A percentile compares a stretch with the other conserved stretches of the same genome.
Conservation (phyloP, 345 rosid genomes). For the Eucalyptus coolabah region DNA sequence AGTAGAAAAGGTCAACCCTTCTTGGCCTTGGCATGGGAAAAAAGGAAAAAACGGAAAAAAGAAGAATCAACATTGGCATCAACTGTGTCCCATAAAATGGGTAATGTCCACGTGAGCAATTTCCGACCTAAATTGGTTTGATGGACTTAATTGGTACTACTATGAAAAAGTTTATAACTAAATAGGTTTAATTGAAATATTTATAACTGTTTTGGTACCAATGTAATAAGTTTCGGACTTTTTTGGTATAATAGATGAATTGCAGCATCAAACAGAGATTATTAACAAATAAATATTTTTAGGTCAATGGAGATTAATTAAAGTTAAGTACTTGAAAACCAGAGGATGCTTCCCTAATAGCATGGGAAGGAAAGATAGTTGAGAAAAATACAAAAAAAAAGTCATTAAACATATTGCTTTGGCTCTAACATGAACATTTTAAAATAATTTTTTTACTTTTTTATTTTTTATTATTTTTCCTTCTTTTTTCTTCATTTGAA, state of each 20-base stretch:
- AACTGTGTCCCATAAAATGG: not conserved
- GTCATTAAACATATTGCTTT: too few species aligned
- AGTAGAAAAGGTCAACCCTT: too few species aligned
- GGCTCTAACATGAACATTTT: too few species aligned
- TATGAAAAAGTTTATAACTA: too few species aligned
- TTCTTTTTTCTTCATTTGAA: too few species aligned
- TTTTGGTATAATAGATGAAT: not conserved
- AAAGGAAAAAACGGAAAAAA: too few species aligned
- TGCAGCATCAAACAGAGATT: fast-evolving
- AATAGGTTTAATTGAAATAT: too few species aligned
- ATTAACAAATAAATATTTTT: not conserved
- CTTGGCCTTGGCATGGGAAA: too few species aligned
- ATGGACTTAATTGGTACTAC: not conserved
- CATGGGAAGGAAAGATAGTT: not conserved
- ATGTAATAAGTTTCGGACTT: too few species aligned
- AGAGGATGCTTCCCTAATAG: not conserved
- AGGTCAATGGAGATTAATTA: not conserved
- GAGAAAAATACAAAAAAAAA: not conserved
- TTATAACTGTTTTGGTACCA: fast-evolving
- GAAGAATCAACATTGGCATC: fast-evolving
- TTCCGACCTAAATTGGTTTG: not conserved
- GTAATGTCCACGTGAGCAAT: fast-evolving
- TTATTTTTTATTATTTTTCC: too few species aligned
- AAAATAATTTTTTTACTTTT: too few species aligned
- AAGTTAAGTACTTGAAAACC: not conserved